A percentile compares a stretch with the other conserved stretches of the same genome.
phyloP scores from a whole-genome alignment of 192 early-diverging fungal genomes.

The Allomyces javanicus region DNA sequence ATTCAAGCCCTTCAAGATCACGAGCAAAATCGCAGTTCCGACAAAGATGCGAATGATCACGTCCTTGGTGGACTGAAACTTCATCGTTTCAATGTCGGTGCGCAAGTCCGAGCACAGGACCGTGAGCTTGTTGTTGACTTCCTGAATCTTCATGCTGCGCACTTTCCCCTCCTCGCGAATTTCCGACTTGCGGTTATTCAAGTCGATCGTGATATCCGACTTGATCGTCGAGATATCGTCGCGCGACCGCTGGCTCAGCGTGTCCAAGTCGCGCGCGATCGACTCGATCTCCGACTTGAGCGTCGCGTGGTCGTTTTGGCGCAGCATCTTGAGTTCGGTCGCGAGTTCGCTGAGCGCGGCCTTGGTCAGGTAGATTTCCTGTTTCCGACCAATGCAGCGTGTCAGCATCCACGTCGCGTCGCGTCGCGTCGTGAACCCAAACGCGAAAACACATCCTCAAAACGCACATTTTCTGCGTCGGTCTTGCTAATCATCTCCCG shows the following conservation, averaged over 20 bases:
- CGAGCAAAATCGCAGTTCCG: neutral
- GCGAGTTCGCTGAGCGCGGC: constrained; percentile 63
- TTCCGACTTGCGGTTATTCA: constrained; percentile 78
- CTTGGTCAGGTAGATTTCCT: constrained; percentile 60
- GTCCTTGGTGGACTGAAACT: constrained; percentile 49
- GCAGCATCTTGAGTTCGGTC: constrained; percentile 50
- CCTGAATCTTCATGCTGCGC: constrained; percentile 57
- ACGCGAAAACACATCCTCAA: neutral
- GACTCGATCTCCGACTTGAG: constrained; percentile 50
- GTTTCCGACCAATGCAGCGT: neutral
- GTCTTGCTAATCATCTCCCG: constrained; percentile 41
- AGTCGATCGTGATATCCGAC: constrained; percentile 68
- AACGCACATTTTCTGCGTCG: constrained; percentile 56
- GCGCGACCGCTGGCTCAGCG: constrained; percentile 45
- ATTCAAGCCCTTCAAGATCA: neutral
- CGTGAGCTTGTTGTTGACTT: constrained; percentile 67
- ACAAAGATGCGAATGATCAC: neutral
- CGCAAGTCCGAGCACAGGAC: constrained; percentile 61
- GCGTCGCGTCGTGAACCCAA: too few species aligned
- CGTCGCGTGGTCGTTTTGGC: constrained; percentile 53
- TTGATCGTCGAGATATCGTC: constrained; percentile 61
- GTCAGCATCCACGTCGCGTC: too few species aligned
- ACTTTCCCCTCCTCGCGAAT: constrained; percentile 53
- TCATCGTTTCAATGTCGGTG: constrained; percentile 72
- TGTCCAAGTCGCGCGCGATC: constrained; percentile 61